phyloP scores from a whole-genome alignment of 1,284 basidiomycete species.

The Malassezia caprae region DNA sequence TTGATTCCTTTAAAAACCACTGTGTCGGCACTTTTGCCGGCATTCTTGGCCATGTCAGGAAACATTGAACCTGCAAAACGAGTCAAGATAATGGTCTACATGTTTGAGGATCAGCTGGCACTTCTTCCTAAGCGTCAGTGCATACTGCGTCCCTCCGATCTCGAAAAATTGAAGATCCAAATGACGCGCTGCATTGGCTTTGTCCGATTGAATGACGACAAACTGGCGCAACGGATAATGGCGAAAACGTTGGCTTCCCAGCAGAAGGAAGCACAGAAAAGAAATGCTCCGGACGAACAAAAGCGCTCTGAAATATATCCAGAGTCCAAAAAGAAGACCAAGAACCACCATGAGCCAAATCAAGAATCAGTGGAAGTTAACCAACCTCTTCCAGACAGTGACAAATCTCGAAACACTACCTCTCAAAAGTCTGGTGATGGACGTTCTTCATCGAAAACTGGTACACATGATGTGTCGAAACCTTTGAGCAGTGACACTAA shows the following conservation, averaged over 20 bases:
- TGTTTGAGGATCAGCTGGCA: conserved; percentile 43
- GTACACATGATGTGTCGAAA: neutral
- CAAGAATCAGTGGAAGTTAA: neutral
- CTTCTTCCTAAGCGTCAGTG: conserved; percentile 32
- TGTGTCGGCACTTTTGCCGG: conserved; percentile 37
- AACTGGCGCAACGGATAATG: conserved; percentile 31
- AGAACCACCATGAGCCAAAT: neutral
- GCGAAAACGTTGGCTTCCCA: conserved; percentile 7
- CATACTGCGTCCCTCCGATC: conserved; percentile 32
- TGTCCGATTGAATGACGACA: conserved; percentile 38
- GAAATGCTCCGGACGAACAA: neutral
- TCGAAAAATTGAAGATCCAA: conserved; percentile 45
- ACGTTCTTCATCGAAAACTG: neutral
- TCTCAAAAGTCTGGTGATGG: neutral
- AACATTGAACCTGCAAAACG: conserved; percentile 39
- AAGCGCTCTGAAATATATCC: neutral
- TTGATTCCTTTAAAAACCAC: conserved; percentile 34
- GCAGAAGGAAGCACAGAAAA: neutral
- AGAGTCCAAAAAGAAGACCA: neutral
- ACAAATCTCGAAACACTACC: neutral
- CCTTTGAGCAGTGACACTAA: neutral
- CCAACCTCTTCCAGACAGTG: neutral
- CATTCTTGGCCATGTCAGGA: conserved; percentile 42
- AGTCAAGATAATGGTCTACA: conserved; percentile 45
- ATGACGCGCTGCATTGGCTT: conserved; percentile 45